Evolutionary conservation across 805 yeast species (phyloP), one percentile per base, ranked within the genome.

Genomic region (Metschnikowia amazonensis): DNA sequence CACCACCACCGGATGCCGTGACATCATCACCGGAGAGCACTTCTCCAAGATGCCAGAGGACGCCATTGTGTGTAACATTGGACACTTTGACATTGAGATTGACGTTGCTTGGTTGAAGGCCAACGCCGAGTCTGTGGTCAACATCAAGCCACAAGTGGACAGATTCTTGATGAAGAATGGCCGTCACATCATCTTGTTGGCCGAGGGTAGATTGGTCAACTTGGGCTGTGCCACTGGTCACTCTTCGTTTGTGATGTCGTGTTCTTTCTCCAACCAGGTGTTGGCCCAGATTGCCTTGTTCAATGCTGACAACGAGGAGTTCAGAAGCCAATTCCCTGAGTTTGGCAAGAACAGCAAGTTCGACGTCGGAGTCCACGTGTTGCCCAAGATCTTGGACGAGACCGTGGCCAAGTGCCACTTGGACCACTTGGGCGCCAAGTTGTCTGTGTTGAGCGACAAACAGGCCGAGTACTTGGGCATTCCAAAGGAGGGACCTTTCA

Each of bases 211-310:
- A 80, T 85, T 92, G 66, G 98, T 92, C 70, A 92, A 92, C 89
- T 81, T 92, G 70, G 99, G 99, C 65, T 94, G 98, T 80, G 99
- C 98, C 70, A 92, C 98, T 65, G 99, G 99, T 70, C 99, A 92
- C 82, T 86, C 98, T 43, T 89, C 97, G 34, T 92, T 92, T 69
- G 99, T 92, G 67, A 92, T 92, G 99, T 89, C 97, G 54, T 94
- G 98, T 79, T 94, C 98, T 46, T 92, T 92, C 95, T 88, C 97
- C 63, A 92, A 92, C 87, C 99, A 92, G 80, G 98, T 92, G 56
- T 81, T 92, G 69, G 99, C 99, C 62, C 99, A 92, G 80, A 92
- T 71, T 48, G 75, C 75, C 17, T 64, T 72, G 69, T 92, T 79
- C 95, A 92, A 89, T 74, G 82, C 95, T 64, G 65, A 84, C 55